phyloP scores from a whole-genome alignment of 108 stramenopile species.

The Nannochloropsis salina region DNA sequence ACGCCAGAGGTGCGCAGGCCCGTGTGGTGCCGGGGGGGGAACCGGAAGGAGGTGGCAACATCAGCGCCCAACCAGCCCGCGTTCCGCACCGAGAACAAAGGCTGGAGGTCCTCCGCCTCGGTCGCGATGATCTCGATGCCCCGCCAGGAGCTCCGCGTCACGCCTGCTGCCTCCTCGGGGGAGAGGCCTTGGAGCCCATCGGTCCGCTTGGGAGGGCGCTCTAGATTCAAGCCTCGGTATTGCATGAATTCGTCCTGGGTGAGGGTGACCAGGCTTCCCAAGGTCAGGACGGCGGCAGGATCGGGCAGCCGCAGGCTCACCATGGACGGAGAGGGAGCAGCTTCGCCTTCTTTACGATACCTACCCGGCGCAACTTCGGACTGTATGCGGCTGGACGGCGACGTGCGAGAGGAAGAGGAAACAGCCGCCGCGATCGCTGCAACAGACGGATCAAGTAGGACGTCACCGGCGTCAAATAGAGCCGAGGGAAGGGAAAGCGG shows the following conservation, averaged over 20 bases:
- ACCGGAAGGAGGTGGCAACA: not conserved
- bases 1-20: too few relatives aligned
- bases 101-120: constrained; percentile 4
- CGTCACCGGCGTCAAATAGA: too few relatives aligned
- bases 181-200: not conserved
- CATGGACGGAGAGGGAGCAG: not conserved
- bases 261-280: constrained; percentile 7
- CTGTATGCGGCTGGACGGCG: too few relatives aligned
- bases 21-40: not conserved
- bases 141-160: not conserved
- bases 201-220: not conserved
- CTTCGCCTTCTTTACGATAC: too few relatives aligned
- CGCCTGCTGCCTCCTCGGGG: not conserved
- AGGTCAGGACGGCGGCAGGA: not conserved
- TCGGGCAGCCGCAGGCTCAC: not conserved
- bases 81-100: not conserved
- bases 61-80: constrained; percentile 1
- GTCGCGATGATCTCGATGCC: not conserved
- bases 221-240: not conserved
- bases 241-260: not conserved
- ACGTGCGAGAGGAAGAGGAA: too few relatives aligned
- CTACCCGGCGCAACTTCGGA: too few relatives aligned
- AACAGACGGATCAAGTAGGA: too few relatives aligned
- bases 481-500: too few relatives aligned
- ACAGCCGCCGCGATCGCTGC: too few relatives aligned